These are phyloP conservation scores for Whalleya microplaca DNA, from an alignment of 2,329 filamentous ascomycete genomes.

Conservation along the genomic window DNA sequence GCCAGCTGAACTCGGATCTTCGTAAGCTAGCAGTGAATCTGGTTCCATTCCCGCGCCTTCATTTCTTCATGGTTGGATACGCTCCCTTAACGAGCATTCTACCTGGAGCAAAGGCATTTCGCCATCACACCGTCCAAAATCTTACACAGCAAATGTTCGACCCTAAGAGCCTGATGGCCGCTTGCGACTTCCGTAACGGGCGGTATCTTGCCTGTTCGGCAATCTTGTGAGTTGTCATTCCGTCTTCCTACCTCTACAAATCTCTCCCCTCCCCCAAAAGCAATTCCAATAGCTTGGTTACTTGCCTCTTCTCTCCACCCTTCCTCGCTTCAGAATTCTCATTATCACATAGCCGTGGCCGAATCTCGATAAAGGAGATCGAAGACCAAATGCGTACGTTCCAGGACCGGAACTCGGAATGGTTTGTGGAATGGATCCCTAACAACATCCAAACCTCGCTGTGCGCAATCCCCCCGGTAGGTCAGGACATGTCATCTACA, in stretches of 20 bases:
- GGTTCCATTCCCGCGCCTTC: slow-evolving; percentile 97
- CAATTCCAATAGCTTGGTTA: too few species aligned
- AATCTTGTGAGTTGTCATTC: slow-evolving; percentile 74
- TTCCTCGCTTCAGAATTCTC: too few species aligned
- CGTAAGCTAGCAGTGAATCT: slow-evolving; percentile 99
- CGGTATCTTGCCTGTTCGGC: slow-evolving; percentile 99
- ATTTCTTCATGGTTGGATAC: slow-evolving; percentile 99
- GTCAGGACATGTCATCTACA: slow-evolving; percentile 98
- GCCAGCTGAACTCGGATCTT: slow-evolving; percentile 99
- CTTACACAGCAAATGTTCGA: slow-evolving; percentile 99
- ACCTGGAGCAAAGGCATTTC: slow-evolving; percentile 97
- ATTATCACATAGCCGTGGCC: too few species aligned
- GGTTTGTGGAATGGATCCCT: slow-evolving; percentile 99
- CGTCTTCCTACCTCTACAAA: slow-evolving; percentile 51
- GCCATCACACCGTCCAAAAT: slow-evolving; percentile 96
- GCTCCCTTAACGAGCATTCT: slow-evolving; percentile 95
- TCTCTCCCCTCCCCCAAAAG: too few species aligned
- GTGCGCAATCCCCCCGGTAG: slow-evolving; percentile 96
- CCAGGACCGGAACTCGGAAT: slow-evolving; percentile 99
- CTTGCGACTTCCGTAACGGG: slow-evolving; percentile 99
- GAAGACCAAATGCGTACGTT: slow-evolving; percentile 99
- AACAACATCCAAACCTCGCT: slow-evolving; percentile 99
- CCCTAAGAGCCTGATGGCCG: slow-evolving; percentile 99
- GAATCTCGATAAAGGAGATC: slow-evolving; percentile 99
- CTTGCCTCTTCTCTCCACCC: too few species aligned